phyloP scores from a whole-genome alignment of 768 basidiomycete genomes.

The Tubosaeta brunneosetosa region DNA sequence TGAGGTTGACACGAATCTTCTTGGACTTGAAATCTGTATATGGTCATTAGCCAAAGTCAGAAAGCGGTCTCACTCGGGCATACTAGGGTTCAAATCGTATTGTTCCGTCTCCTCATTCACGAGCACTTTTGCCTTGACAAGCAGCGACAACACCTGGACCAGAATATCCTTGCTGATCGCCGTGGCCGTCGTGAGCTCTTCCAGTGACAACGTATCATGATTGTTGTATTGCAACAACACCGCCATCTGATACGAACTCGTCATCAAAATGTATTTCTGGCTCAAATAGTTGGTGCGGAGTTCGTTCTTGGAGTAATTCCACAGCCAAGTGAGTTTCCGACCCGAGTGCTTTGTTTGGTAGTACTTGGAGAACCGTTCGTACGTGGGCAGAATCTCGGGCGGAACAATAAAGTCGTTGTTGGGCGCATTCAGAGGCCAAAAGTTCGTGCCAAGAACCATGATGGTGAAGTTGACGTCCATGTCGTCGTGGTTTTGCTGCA shows the following conservation, averaged over 20 bases:
- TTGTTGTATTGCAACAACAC: conserved; percentile 94
- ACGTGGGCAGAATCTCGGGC: conserved; percentile 77
- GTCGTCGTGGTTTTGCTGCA: conserved; percentile 81
- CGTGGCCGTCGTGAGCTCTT: conserved; percentile 77
- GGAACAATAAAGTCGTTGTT: conserved; percentile 87
- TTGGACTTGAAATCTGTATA: conserved; percentile 79
- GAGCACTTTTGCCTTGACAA: conserved; percentile 86
- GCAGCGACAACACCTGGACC: conserved; percentile 54
- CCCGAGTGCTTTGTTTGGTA: conserved; percentile 93
- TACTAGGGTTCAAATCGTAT: conserved; percentile 87
- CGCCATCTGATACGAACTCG: conserved; percentile 91
- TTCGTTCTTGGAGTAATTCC: conserved; percentile 98
- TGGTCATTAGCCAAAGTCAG: not conserved
- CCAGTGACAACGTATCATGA: conserved; percentile 77
- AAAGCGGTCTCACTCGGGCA: conserved; percentile 7
- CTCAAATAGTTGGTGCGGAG: conserved; percentile 88
- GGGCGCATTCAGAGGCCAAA: conserved; percentile 90
- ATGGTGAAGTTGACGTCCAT: conserved; percentile 87
- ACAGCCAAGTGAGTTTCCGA: conserved; percentile 94
- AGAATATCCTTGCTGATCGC: conserved; percentile 76
- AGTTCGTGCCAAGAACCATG: conserved; percentile 92
- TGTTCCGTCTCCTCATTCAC: conserved; percentile 84
- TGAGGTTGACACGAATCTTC: conserved; percentile 90
- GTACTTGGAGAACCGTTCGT: conserved; percentile 88
- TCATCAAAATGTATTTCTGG: conserved; percentile 95